Conservation (phyloP, 176 grass and related monocot genomes). For the Oryza meyeriana region DNA sequence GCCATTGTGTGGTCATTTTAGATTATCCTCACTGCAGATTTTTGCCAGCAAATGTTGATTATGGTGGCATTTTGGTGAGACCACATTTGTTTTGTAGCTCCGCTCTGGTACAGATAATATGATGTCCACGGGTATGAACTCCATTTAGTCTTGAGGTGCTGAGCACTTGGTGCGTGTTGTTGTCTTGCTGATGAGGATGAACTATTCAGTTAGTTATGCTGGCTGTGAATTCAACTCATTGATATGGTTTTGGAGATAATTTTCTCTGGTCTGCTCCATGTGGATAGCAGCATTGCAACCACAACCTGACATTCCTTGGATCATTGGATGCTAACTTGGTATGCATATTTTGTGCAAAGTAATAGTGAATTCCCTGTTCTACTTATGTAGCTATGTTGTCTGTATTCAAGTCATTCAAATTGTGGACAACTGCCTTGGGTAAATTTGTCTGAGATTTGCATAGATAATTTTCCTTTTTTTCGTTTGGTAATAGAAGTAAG, state of each 20-base stretch:
- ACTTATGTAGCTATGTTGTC: background rate
- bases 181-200: background rate
- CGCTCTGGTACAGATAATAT: background rate
- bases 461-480: background rate
- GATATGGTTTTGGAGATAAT: constrained; percentile 7
- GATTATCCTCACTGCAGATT: background rate
- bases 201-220: constrained; percentile 30
- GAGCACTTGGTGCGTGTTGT: background rate
- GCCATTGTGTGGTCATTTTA: background rate
- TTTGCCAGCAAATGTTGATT: constrained; percentile 3
- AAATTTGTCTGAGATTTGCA: constrained; percentile 9
- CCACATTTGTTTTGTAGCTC: constrained; percentile 4
- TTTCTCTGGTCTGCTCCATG: constrained; percentile 1
- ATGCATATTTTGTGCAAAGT: constrained; percentile 33
- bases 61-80: background rate
- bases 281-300: constrained; percentile 23
- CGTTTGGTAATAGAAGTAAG: background rate
- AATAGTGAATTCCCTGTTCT: background rate
- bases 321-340: constrained; percentile 32
- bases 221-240: constrained; percentile 8
- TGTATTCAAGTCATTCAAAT: constrained; percentile 26
- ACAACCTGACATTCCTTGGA: background rate
- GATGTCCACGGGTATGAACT: background rate
- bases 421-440: background rate
- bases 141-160: background rate